phyloP scores from a whole-genome alignment of 306 rosid genomes.

The Medicago lupulina region DNA sequence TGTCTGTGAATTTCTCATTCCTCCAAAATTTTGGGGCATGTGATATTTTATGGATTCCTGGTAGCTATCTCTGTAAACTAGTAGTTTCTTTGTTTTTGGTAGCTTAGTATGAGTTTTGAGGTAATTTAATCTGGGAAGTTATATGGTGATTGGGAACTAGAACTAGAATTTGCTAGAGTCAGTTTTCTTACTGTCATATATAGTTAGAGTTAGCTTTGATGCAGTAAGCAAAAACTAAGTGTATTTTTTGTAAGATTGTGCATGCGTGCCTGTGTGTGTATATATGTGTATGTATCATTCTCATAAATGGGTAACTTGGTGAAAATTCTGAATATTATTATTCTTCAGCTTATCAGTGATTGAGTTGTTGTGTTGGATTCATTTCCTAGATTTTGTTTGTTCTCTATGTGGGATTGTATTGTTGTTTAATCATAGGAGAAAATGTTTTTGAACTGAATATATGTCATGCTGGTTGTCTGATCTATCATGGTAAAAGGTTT shows the following conservation, averaged over 20 bases:
- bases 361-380: not conserved
- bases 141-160: constrained; percentile 34
- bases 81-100: constrained; percentile 15
- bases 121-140: constrained; percentile 46
- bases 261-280: constrained; percentile 15
- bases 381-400: not conserved
- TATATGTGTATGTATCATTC: constrained; percentile 17
- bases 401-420: not conserved
- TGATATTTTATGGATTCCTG: constrained; percentile 69
- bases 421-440: not conserved
- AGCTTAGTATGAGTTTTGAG: constrained; percentile 53
- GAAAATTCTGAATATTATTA: constrained; percentile 33
- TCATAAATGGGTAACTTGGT: constrained; percentile 44
- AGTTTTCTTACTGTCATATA: constrained; percentile 32
- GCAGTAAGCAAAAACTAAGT: constrained; percentile 37
- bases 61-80: constrained; percentile 56
- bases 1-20: not conserved
- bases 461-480: constrained; percentile 15
- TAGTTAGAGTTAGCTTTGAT: constrained; percentile 23
- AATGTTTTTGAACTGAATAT: constrained; percentile 4
- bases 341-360: constrained; percentile 19
- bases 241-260: constrained; percentile 37
- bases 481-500: not conserved
- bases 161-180: constrained; percentile 45
- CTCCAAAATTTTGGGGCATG: constrained; percentile 44